phyloP scores from a whole-genome alignment of 805 yeast genomes.

The Saccharomycopsis babjevae region DNA sequence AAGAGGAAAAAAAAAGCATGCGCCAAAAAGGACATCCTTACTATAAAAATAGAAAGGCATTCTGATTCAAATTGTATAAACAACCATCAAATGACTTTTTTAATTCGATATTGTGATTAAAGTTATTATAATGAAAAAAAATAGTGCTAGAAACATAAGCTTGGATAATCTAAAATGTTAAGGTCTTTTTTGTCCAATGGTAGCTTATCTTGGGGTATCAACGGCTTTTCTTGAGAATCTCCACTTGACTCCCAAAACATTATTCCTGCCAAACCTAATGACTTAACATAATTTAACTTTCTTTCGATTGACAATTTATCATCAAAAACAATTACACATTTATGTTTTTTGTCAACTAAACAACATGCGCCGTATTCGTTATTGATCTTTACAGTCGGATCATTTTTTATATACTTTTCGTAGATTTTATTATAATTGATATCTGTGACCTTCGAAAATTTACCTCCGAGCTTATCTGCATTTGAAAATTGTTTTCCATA shows the following conservation, averaged over 20 bases:
- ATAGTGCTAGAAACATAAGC: neutral
- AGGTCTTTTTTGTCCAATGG: neutral
- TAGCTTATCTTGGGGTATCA: neutral
- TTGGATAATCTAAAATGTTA: neutral
- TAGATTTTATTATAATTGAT: conserved; percentile 41
- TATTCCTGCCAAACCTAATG: conserved; percentile 58
- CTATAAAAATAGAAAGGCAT: neutral
- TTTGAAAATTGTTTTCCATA: conserved; percentile 57
- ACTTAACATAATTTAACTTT: conserved; percentile 52
- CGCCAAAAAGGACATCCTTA: neutral
- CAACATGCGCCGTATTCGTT: conserved; percentile 46
- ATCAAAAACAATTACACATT: neutral
- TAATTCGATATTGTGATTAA: neutral
- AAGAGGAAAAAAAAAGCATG: neutral
- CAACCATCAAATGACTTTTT: neutral
- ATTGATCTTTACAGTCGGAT: conserved; percentile 30
- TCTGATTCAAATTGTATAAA: neutral
- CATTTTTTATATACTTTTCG: conserved; percentile 44
- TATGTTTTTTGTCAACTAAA: conserved; percentile 35
- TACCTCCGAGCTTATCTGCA: conserved; percentile 32
- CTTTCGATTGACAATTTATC: neutral
- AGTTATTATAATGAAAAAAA: neutral
- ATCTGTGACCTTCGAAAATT: conserved; percentile 34
- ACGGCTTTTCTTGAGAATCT: conserved; percentile 32
- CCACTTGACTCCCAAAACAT: conserved; percentile 96